A percentile compares a stretch with the other conserved stretches of the same genome.
These are phyloP conservation scores for Diplosphaera chodatii DNA, from an alignment of 139 green algal genomes.

Conservation along the genomic window DNA sequence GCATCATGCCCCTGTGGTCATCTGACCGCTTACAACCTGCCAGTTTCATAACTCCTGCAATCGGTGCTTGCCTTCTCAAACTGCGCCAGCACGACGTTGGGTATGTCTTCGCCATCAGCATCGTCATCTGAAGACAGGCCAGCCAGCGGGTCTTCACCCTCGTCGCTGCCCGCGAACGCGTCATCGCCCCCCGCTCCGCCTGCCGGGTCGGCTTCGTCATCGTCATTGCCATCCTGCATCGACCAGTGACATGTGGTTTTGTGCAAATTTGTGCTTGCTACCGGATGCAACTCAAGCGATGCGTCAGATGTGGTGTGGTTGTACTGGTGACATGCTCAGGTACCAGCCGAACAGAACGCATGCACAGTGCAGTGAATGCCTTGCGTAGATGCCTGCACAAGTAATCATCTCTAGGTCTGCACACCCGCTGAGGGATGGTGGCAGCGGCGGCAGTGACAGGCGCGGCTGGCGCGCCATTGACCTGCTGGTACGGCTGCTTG, in stretches of 20 bases:
- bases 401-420: no score
- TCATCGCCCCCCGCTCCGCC: neutral
- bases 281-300: no score
- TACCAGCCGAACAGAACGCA: no score
- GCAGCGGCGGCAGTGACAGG: no score
- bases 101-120: neutral
- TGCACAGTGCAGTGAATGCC: no score
- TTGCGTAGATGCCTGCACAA: no score
- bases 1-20: no score
- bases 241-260: no score
- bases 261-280: no score
- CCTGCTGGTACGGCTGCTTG: neutral
- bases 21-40: no score
- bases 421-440: neutral
- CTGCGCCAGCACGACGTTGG: conserved; percentile 39
- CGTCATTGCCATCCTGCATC: neutral
- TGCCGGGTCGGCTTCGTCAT: neutral
- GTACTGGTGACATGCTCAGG: no score
- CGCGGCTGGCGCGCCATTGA: neutral
- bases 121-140: conserved; percentile 14
- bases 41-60: conserved; percentile 5
- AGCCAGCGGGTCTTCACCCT: conserved; percentile 33
- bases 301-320: no score
- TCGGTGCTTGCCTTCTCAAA: conserved; percentile 33
- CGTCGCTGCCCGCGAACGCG: conserved; percentile 4